Percentiles rank a stretch among this genome's conserved stretches.
Evolutionary conservation across 164 flowering plant species (phyloP).

Genomic region (Sedum album): DNA sequence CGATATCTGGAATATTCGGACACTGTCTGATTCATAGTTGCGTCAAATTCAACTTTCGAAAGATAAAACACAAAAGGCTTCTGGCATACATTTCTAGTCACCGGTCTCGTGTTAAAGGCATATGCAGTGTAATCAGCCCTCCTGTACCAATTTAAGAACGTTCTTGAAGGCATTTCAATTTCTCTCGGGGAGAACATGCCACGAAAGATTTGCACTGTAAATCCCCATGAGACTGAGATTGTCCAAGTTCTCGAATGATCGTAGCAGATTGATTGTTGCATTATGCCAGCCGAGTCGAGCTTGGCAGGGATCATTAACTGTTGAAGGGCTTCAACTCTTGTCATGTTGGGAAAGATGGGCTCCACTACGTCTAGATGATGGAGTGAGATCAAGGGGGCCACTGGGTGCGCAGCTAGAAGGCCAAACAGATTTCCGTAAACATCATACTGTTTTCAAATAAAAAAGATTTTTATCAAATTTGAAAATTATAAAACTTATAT

Average conservation of each 20-base stretch:
- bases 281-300: conserved; percentile 48
- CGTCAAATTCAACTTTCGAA: conserved; percentile 23
- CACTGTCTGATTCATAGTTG: conserved; percentile 27
- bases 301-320: conserved; percentile 32
- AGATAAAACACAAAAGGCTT: conserved; percentile 65
- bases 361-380: conserved; percentile 73
- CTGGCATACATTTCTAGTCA: conserved; percentile 59
- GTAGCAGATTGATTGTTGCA: conserved; percentile 72
- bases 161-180: conserved; percentile 77
- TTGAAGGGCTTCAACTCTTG: conserved; percentile 30
- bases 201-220: conserved; percentile 55
- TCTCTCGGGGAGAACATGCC: conserved; percentile 67
- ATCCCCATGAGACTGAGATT: conserved; percentile 80
- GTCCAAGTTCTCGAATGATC: conserved; percentile 46
- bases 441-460: conserved; percentile 46
- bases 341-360: conserved; percentile 57
- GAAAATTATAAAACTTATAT: too few species aligned
- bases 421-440: conserved; percentile 76
- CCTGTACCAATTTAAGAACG: conserved; percentile 72
- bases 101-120: conserved; percentile 63
- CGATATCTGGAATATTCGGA: conserved; percentile 40
- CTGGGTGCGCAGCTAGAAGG: conserved; percentile 62
- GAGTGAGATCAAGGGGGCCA: conserved; percentile 54
- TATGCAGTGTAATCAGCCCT: conserved; percentile 37
- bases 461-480: too few species aligned